Percentiles rank a stretch among this genome's conserved stretches.
These are phyloP conservation scores for Candida yuanshanica DNA, from an alignment of 805 yeast genomes.

Conservation along the genomic window DNA sequence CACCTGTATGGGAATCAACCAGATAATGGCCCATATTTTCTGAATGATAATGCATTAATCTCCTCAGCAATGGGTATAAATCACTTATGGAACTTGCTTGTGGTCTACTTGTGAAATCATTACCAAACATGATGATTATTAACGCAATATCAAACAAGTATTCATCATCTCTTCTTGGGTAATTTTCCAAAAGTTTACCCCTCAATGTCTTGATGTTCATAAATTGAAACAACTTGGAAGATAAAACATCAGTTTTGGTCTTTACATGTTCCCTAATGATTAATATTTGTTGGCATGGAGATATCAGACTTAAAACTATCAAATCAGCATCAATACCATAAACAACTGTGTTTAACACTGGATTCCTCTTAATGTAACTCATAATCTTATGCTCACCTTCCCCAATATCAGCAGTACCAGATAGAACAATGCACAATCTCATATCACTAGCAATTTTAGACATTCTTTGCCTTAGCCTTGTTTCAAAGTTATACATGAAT, in stretches of 20 bases:
- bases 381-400: constrained; percentile 97
- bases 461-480: constrained; percentile 66
- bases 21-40: neutral
- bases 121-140: constrained; percentile 87
- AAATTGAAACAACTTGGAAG: constrained; percentile 59
- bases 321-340: constrained; percentile 94
- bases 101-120: constrained; percentile 90
- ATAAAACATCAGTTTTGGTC: constrained; percentile 54
- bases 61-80: constrained; percentile 49
- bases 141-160: constrained; percentile 78
- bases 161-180: constrained; percentile 26
- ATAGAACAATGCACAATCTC: constrained; percentile 61
- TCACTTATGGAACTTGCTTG: constrained; percentile 79
- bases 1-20: neutral
- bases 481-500: constrained; percentile 78
- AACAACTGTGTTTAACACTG: constrained; percentile 75
- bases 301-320: constrained; percentile 79
- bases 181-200: constrained; percentile 66
- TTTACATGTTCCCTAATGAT: constrained; percentile 61
- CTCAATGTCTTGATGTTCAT: constrained; percentile 57
- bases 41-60: constrained; percentile 37
- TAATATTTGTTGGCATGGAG: constrained; percentile 82
- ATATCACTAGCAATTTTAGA: constrained; percentile 73
- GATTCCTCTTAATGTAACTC: constrained; percentile 71
- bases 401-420: constrained; percentile 91